A percentile compares a stretch with the other conserved stretches of the same genome.
Evolutionary conservation across 1,139 yeast genomes (phyloP).

Genomic region (Pneumocystis oryctolagi): DNA sequence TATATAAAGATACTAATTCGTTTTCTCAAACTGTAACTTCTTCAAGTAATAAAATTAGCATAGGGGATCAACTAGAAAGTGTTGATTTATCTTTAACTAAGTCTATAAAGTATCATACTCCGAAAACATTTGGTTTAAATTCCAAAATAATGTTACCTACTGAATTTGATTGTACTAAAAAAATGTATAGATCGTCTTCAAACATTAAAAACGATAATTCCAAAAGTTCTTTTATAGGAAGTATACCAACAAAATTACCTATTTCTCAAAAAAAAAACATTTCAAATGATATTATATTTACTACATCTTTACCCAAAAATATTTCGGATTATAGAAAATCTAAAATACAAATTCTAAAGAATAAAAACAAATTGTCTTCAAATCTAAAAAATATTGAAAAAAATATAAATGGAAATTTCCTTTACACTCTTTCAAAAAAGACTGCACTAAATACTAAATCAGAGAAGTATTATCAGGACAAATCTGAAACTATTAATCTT

Average conservation of each 20-base stretch:
- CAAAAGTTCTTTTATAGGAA: neutral
- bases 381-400: neutral
- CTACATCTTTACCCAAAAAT: neutral
- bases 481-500: neutral
- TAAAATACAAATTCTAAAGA: neutral
- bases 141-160: neutral
- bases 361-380: neutral
- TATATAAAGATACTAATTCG: neutral
- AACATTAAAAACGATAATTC: neutral
- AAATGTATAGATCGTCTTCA: neutral
- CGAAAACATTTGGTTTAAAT: neutral
- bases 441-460: neutral
- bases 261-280: neutral
- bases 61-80: neutral
- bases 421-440: neutral
- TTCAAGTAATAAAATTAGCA: neutral
- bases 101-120: neutral
- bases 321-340: neutral
- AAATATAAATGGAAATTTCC: neutral
- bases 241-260: neutral
- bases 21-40: neutral
- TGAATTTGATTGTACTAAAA: neutral
- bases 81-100: neutral
- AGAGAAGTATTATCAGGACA: neutral
- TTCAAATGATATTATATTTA: neutral